phyloP scores from a whole-genome alignment of 2,329 filamentous ascomycete genomes.

The Proliferodiscus dingleyae region DNA sequence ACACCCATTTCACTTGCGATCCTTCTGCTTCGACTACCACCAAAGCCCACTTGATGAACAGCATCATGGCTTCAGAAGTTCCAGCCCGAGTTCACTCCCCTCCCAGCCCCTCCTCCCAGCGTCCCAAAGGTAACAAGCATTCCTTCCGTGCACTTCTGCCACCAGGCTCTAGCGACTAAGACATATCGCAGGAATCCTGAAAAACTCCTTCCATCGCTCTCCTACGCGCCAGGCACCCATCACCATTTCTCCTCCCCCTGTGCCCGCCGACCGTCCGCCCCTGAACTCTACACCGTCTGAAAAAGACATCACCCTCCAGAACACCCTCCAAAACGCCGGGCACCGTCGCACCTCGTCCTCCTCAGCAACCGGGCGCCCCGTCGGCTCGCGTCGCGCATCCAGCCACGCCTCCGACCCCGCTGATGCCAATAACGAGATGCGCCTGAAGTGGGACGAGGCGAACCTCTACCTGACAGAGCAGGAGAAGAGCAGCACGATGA shows the following conservation, averaged over 20 bases:
- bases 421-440: constrained; percentile 52
- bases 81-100: constrained; percentile 26
- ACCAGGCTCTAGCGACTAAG: constrained; percentile 6
- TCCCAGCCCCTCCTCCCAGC: constrained; percentile 30
- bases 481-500: constrained; percentile 93
- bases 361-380: constrained; percentile 61
- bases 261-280: constrained; percentile 29
- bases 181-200: constrained; percentile 70
- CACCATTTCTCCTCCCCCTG: constrained; percentile 40
- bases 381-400: constrained; percentile 38
- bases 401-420: constrained; percentile 20
- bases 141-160: constrained; percentile 4
- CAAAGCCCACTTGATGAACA: constrained; percentile 10
- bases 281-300: constrained; percentile 47
- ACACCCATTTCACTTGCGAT: no score
- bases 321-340: constrained; percentile 91
- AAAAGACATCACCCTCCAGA: constrained; percentile 88
- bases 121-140: constrained; percentile 33
- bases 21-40: constrained; percentile 1
- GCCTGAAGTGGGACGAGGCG: constrained; percentile 97
- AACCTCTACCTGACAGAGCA: constrained; percentile 97
- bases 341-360: constrained; percentile 79
- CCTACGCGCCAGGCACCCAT: constrained; percentile 39
- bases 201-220: constrained; percentile 72
- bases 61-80: constrained; percentile 24